Conservation (phyloP, 2,329 filamentous ascomycete species). For the Zymoseptoria ardabiliae region DNA sequence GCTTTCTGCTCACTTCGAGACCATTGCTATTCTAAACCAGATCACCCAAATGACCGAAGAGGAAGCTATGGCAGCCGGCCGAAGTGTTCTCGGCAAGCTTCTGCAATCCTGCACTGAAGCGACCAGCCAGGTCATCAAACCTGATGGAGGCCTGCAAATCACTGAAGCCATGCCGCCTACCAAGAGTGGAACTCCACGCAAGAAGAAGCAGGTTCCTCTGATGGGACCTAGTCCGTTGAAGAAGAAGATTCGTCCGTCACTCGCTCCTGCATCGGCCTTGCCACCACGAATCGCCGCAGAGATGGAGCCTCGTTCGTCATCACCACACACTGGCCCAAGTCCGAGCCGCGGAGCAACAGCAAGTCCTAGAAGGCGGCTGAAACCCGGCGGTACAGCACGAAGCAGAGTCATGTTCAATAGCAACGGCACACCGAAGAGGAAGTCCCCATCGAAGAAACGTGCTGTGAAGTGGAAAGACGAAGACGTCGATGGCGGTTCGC, state of each 20-base stretch:
- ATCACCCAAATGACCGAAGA: conserved; percentile 76
- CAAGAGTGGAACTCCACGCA: conserved; percentile 69
- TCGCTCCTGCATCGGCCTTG: conserved; percentile 8
- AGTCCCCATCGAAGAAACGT: conserved; percentile 60
- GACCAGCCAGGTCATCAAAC: conserved; percentile 79
- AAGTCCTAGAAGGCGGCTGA: conserved; percentile 70
- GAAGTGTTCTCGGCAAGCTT: conserved; percentile 67
- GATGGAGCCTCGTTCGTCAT: conserved; percentile 5
- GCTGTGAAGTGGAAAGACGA: conserved; percentile 91
- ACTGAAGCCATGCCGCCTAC: conserved; percentile 62
- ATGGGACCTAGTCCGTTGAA: conserved; percentile 44
- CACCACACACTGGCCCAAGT: conserved; percentile 15
- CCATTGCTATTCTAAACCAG: conserved; percentile 72
- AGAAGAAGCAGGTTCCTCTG: conserved; percentile 48
- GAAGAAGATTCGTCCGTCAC: conserved; percentile 33
- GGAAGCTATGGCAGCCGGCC: conserved; percentile 74
- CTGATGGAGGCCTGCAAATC: conserved; percentile 63
- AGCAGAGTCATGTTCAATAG: conserved; percentile 56
- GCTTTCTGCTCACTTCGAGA: conserved; percentile 85
- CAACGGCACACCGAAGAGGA: conserved; percentile 72
- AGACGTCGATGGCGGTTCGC: conserved; percentile 65
- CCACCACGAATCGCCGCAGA: conserved; percentile 22
- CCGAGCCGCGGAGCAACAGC: conserved; percentile 47
- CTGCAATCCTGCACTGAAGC: conserved; percentile 68
- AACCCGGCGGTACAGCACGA: conserved; percentile 47